These are phyloP conservation scores for Aspergillus nanangensis DNA, from an alignment of 495 filamentous ascomycete genomes.

Conservation along the genomic window DNA sequence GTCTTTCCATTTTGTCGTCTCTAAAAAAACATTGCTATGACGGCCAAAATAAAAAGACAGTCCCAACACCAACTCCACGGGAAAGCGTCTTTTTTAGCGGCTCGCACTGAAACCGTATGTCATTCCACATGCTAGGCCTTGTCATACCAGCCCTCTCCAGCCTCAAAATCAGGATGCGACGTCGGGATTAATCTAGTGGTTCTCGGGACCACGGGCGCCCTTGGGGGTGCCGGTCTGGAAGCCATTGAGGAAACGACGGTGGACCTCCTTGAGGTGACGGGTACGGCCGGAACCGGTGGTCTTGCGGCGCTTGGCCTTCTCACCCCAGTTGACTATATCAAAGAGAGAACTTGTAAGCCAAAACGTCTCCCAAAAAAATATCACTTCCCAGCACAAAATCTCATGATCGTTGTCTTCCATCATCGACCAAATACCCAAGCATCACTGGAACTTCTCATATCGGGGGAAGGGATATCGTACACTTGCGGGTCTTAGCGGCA, in stretches of 20 bases:
- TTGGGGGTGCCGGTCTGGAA: conserved; percentile 90
- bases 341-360: conserved; percentile 29
- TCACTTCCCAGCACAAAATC: conserved; percentile 3
- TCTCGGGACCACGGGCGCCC: conserved; percentile 67
- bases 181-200: conserved; percentile 38
- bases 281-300: conserved; percentile 93
- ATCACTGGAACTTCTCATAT: conserved; percentile 1
- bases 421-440: conserved; percentile 9
- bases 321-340: conserved; percentile 89
- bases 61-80: conserved; percentile 39
- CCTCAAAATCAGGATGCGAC: conserved; percentile 43
- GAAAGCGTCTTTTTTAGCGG: conserved; percentile 36
- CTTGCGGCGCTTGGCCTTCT: conserved; percentile 99
- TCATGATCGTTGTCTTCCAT: conserved; percentile 7
- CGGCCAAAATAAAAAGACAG: conserved; percentile 27
- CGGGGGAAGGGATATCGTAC: conserved; percentile 60
- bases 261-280: conserved; percentile 83
- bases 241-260: conserved; percentile 90
- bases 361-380: conserved; percentile 9
- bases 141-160: conserved; percentile 44
- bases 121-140: conserved; percentile 41
- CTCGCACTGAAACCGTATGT: conserved; percentile 34
- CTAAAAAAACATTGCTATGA: conserved; percentile 23
- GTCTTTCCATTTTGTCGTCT: conserved; percentile 21
- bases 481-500: conserved; percentile 93